Evolutionary conservation across 192 early-diverging fungal species (phyloP), one percentile per base, ranked within the genome.

Genomic region (Entomortierella beljakovae): DNA sequence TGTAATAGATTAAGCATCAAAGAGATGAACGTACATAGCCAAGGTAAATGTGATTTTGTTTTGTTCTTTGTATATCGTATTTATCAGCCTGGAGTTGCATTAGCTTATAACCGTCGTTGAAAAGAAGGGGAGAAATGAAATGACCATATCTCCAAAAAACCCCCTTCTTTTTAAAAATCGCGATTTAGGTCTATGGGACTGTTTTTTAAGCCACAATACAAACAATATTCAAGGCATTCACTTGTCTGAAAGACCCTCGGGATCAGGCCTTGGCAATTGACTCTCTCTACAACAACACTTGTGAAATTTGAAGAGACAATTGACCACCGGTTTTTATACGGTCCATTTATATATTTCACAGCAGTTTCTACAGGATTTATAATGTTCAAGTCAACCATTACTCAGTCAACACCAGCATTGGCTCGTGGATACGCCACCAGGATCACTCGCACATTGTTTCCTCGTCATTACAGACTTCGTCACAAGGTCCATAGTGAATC

Each of bases 391-490:
- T 46, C 66, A 63, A 13, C 61, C 6, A 23, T 58, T 46, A 11
- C 60, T 18, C 26, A 43, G 37, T 29, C 65, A 16, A 49, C 46
- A 29, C 65, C 74, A 34, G 65, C 64, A 54, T 54, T 60, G 34
- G 60, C 66, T 26, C 74, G 74, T 32, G 60, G 65, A 26, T 68
- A 68, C 26, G 74, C 52, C 35, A 77, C 74, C 61, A 64, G 22
- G 2, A 22, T 77, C 25, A 77, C 74, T 28, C 74, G 74, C 55
- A 77, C 74, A 31, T 11, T 77, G 52, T 77, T 77, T 61, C 74
- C 74, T 40, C 74, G 74, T 33, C 74, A 77, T 31, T 69, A 77
- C 55, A 65, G 74, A 34, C 74, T 77, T 37, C 74, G 74, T 31
- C 66, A 66, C 55, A 77, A 77, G 40, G n/a, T 69, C 60, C 40